Evolutionary conservation across 345 rosid genomes (phyloP).

Genomic region (Citropsis articulata): DNA sequence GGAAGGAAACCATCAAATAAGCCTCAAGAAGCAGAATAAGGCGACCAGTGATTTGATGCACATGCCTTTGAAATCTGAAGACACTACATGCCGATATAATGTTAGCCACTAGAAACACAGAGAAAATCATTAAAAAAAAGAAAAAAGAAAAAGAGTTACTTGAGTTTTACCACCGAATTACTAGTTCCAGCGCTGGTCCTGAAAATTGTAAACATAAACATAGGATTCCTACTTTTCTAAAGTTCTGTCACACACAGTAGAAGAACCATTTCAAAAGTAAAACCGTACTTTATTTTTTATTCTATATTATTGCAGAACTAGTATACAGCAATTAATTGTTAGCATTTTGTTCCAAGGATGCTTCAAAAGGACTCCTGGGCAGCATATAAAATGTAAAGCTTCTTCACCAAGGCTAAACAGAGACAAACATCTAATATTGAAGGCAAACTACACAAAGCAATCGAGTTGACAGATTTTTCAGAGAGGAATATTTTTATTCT

Average conservation of each 20-base stretch:
- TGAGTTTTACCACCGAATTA: background rate
- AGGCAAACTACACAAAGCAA: background rate
- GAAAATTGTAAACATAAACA: background rate
- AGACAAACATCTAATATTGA: background rate
- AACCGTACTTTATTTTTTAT: background rate
- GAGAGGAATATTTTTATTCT: background rate
- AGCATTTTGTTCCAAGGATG: background rate
- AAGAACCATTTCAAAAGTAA: background rate
- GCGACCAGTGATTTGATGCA: background rate
- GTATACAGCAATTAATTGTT: background rate
- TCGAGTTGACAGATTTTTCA: background rate
- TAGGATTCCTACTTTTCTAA: background rate
- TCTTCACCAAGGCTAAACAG: conserved; percentile 7
- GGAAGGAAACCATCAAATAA: background rate
- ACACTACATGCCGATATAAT: background rate
- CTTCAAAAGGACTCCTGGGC: conserved; percentile 8
- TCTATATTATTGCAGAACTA: background rate
- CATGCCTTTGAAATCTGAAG: background rate
- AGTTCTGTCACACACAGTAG: background rate
- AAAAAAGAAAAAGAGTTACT: no score
- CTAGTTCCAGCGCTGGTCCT: background rate
- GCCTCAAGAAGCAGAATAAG: background rate
- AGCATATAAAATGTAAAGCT: conserved; percentile 13
- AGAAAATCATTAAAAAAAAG: no score
- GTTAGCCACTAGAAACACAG: background rate